Base-by-base conservation (phyloP, 1,284 basidiomycete species). In the Fomitopsis schrenkii region DNA sequence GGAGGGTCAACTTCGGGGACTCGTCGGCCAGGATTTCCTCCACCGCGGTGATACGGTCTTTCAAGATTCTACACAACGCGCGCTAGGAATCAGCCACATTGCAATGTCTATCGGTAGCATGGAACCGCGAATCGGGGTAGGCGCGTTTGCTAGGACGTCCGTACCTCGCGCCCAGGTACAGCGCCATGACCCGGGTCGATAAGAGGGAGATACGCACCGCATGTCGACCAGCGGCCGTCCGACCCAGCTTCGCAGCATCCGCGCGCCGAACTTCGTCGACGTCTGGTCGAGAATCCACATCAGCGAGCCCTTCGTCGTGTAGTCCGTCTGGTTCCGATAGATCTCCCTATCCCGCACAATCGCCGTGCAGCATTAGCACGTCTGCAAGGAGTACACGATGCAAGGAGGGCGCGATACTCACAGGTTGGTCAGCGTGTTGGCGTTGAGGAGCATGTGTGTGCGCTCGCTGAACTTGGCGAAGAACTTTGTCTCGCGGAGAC, bases 231-330 rank as follows among this genome's bases (percentile, higher is more conserved):
- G 79, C 0, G 97, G 97, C 61, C 86, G 82, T 0, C 93, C 91
- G 14, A 98, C 83, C 97, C 97, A 99, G 64, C 80, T 86, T 62
- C 87, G 85, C 60, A 99, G 79, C 63, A 94, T 75, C 38, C 97
- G 82, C 15, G 90, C 86, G 3, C 97, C 97, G 80, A 98, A 97
- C 61, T 84, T 86, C 0, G 97, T 98, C 65, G 86, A 85, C 41
- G 94, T 95, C 66, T 86, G 85, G 77, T 98, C 91, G 55, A 99
- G 77, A 3, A 97, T 81, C 87, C 89, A 93, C 63, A 98, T 79
- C 50, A 99, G 75, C 44, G 93, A 93, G 0, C 96, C 97, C 57
- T 79, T 83, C 26, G 82, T 79, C 8, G 83, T 84, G 57, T 84
- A 84, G 71, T 96, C 90, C 0, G 94, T 95, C 68, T 94, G 89